Conservation (phyloP, 441 rosid genomes). For the Rhodomyrtus psidioides region DNA sequence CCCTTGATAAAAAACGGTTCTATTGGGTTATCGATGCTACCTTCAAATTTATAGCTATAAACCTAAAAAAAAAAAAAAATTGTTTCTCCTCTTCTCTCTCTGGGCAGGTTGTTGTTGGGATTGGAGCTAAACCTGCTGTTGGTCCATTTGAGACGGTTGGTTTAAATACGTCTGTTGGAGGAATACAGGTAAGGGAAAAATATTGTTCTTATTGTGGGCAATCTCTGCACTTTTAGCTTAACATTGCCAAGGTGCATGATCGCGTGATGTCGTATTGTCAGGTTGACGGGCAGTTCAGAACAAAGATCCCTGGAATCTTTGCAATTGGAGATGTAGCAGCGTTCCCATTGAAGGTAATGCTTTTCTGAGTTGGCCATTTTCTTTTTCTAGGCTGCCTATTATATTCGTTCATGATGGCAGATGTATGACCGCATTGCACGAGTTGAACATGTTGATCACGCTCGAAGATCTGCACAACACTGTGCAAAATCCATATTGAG, state of each 20-base stretch:
- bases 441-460: constrained; percentile 94
- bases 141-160: constrained; percentile 64
- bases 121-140: constrained; percentile 85
- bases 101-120: constrained; percentile 67
- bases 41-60: not conserved
- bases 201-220: not conserved
- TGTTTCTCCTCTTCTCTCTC: not conserved
- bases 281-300: constrained; percentile 84
- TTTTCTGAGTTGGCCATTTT: constrained; percentile 1
- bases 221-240: not conserved
- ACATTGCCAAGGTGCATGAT: not conserved
- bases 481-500: constrained; percentile 62
- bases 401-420: constrained; percentile 25
- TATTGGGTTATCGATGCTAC: not conserved
- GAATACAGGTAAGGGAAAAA: constrained; percentile 54
- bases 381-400: constrained; percentile 2
- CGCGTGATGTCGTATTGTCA: constrained; percentile 4
- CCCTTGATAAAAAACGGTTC: not conserved
- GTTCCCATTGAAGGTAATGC: constrained; percentile 74
- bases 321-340: constrained; percentile 96
- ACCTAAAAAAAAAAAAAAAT: not conserved
- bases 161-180: constrained; percentile 56
- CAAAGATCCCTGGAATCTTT: constrained; percentile 79
- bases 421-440: constrained; percentile 71
- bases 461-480: constrained; percentile 86